Evolutionary conservation across 1,284 basidiomycete genomes (phyloP).

Genomic region (Sphaerobolus stellatus): DNA sequence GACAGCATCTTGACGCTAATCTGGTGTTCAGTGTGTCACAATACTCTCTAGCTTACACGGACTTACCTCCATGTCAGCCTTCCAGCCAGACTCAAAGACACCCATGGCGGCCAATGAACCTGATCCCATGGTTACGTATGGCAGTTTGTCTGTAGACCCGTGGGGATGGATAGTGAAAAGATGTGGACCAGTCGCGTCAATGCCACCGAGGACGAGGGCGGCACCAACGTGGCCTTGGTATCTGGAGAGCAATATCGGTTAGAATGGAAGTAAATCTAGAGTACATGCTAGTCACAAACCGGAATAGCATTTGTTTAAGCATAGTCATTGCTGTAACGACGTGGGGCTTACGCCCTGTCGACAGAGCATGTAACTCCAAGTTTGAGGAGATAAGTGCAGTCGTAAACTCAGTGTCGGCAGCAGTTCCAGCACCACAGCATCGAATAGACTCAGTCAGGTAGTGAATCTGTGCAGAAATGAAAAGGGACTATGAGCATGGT

Average conservation of each 20-base stretch:
- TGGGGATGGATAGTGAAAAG: conserved; percentile 97
- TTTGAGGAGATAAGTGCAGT: conserved; percentile 92
- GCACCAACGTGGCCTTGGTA: conserved; percentile 95
- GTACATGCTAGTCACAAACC: conserved; percentile 48
- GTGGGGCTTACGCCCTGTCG: conserved; percentile 82
- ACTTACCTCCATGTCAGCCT: conserved; percentile 75
- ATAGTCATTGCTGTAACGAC: conserved; percentile 99
- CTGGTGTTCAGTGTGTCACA: too few relatives aligned
- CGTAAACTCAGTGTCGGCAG: conserved; percentile 96
- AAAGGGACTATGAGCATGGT: not conserved
- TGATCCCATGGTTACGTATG: conserved; percentile 99
- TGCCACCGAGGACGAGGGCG: conserved; percentile 95
- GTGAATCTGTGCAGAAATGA: conserved; percentile 71
- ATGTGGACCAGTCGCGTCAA: conserved; percentile 90
- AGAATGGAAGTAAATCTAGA: too few relatives aligned
- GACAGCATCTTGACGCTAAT: conserved; percentile 79
- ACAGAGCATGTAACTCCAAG: conserved; percentile 85
- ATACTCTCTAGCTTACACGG: not conserved
- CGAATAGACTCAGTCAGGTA: conserved; percentile 93
- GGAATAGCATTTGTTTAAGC: conserved; percentile 87
- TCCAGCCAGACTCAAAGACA: conserved; percentile 91
- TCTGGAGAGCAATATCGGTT: conserved; percentile 48
- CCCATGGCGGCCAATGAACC: conserved; percentile 98
- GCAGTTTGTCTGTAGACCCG: conserved; percentile 97
- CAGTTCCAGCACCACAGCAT: conserved; percentile 98